These are phyloP conservation scores for Leptographium procerum DNA, from an alignment of 2,329 filamentous ascomycete genomes.

Conservation along the genomic window DNA sequence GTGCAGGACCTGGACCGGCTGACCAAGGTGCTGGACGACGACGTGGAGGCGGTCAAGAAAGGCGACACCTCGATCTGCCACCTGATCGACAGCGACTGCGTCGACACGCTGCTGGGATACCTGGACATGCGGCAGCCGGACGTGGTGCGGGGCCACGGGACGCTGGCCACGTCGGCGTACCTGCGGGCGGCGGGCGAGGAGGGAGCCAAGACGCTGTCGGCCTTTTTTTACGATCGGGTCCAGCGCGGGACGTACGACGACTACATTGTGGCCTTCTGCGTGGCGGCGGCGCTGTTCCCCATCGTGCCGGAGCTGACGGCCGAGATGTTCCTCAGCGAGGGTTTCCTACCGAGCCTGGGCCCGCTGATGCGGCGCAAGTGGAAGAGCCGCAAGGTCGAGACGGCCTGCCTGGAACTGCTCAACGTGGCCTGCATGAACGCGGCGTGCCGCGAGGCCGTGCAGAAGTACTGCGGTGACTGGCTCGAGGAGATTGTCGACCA, in stretches of 20 bases:
- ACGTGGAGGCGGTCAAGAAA: conserved; percentile 32
- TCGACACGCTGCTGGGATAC: conserved; percentile 77
- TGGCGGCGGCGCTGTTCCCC: conserved; percentile 80
- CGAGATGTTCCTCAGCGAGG: conserved; percentile 75
- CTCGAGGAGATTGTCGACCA: conserved; percentile 73
- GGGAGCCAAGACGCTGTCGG: conserved; percentile 57
- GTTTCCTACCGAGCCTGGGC: conserved; percentile 68
- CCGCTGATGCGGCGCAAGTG: conserved; percentile 67
- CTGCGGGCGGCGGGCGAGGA: conserved; percentile 64
- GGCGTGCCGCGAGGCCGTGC: conserved; percentile 70
- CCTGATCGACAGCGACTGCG: conserved; percentile 60
- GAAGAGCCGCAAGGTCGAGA: conserved; percentile 78
- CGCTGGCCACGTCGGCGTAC: conserved; percentile 71
- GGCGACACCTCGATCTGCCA: conserved; percentile 40
- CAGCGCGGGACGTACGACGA: conserved; percentile 72
- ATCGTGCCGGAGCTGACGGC: conserved; percentile 66
- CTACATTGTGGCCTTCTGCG: conserved; percentile 83
- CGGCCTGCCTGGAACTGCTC: conserved; percentile 76
- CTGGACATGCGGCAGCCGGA: conserved; percentile 73
- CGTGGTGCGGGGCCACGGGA: conserved; percentile 67
- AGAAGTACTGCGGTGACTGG: conserved; percentile 78
- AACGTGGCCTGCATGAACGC: conserved; percentile 84
- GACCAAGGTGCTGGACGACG: conserved; percentile 47
- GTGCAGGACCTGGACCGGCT: conserved; percentile 46
- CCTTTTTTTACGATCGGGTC: conserved; percentile 64